Evolutionary conservation across 2,329 filamentous ascomycete genomes (phyloP), one percentile per base, ranked within the genome.

Genomic region (Neocucurbitaria cava): DNA sequence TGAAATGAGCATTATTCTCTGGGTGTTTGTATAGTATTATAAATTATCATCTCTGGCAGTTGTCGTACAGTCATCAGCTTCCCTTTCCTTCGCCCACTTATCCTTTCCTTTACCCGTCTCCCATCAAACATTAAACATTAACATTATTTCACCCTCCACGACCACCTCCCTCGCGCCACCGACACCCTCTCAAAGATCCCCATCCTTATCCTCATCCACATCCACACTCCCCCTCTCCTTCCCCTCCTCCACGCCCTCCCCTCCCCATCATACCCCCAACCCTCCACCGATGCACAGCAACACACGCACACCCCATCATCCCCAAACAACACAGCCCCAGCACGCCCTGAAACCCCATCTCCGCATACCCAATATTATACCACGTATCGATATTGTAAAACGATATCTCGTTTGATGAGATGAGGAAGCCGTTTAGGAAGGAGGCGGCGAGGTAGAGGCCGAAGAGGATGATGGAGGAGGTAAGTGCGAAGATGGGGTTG

Each of bases 251-350:
- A 30, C 42, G 21, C 33, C 11, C 20, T 13, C 36, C 13, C 26
- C 23, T 15, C 39, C 1, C 18, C 35, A 18, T 33, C 40, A 40
- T 28, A 33, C 31, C 24, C 10, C 49, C 21, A 26, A n/a, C 28
- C 43, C 54, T 57, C 49, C 49, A 53, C 18, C 24, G 39, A 36
- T 57, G 54, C 23, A 53, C 50, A 17, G 49, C 49, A 3, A 47
- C 23, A 44, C 35, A 42, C 11, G 41, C 44, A 15, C 13, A 40
- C 5, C 35, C 31, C 18, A 50, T 18, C 54, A 57, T 50, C n/a
- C n/a, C 41, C 2, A 53, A 15, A 33, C 44, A 53, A 13, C 38
- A 30, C 23, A 57, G 13, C 9, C 28, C 43, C 15, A 58, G 7
- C 30, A 47, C 20, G 4, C 11, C 38, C 40, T 58, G 23, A 7